Base-by-base conservation (phyloP, 257 asterid species). In the Nicotiana noctiflora region DNA sequence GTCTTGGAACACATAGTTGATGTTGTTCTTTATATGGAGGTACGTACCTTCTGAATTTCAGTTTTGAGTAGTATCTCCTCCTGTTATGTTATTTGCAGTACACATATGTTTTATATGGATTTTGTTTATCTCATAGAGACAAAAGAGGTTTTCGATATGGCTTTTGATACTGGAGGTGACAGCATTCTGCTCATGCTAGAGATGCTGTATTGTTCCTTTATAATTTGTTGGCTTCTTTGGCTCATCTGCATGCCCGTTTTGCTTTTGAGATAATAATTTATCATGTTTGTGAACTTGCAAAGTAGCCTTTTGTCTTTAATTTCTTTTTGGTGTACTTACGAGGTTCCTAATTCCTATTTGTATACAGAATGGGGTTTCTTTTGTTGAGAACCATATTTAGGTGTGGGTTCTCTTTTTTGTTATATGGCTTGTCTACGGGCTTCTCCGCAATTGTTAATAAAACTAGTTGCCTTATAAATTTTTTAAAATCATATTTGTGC, bases 1-100 rank as follows among this genome's bases (percentile, higher is more conserved):
- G 94, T 88, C 64, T 87, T 95, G 86, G 98, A 95, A 92, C 99
- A 95, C 91, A 92, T 91, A 17, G 98, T 95, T 84, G 98, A 95
- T 87, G 99, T 90, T 81, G 99, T 95, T 84, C 85, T 95, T 75
- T 92, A 92, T 85, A 88, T 95, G 96, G 99, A 95, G 86, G 99
- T 95, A 83, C 87, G 96, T 90, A 87, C 87, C 78, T 25, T 44
- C 34, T 70, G 13, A 70, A 70, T 70, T 67, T 70, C 57, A 44
- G 59, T 40, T 70, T 70, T 70, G 77, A 70, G 59, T 18, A 70
- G 34, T 21, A 70, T 70, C 32, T 70, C 52, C 62, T 74, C 23
- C 8, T 49, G 7, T 74, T 2, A 8, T 49, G 46, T 74, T 25
- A 51, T 74, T 74, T 74, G 17, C 62, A 14, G 44, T 70, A 44